Evolutionary conservation across 2,329 filamentous ascomycete species (phyloP).

Genomic region (Trichoderma harzianum): DNA sequence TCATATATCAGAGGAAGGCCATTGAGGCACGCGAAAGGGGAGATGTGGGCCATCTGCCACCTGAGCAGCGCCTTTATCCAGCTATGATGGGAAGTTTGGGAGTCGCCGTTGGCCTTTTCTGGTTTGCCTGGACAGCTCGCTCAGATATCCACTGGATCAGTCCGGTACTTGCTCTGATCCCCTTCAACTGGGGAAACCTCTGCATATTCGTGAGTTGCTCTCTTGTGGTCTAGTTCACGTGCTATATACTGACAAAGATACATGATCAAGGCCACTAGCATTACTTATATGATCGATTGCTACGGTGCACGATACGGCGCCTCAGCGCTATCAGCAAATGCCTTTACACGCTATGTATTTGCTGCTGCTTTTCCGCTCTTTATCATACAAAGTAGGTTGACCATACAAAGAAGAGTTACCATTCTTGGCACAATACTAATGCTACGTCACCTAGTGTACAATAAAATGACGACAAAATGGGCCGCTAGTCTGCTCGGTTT

Average conservation of each 20-base stretch:
- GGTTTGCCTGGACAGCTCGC: constrained; percentile 20
- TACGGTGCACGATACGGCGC: constrained; percentile 20
- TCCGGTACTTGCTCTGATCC: constrained; percentile 21
- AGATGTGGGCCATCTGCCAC: not conserved
- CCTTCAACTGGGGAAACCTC: constrained; percentile 20
- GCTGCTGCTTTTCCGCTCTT: constrained; percentile 44
- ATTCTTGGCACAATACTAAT: not conserved
- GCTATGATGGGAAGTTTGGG: constrained; percentile 23
- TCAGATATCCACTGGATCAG: constrained; percentile 19
- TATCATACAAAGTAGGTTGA: constrained; percentile 27
- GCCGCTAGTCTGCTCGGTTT: constrained; percentile 24
- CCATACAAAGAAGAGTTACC: no score
- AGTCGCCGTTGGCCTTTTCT: constrained; percentile 22
- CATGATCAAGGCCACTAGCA: not conserved
- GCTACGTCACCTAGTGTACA: constrained; percentile 17
- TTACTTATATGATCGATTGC: constrained; percentile 23
- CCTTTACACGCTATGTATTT: constrained; percentile 40
- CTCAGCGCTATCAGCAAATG: constrained; percentile 39
- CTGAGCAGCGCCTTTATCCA: constrained; percentile 22
- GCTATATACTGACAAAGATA: not conserved
- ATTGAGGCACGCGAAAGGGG: not conserved
- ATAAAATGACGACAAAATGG: constrained; percentile 18
- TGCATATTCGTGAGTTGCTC: constrained; percentile 14
- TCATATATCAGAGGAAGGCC: not conserved
- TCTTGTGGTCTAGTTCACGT: not conserved